Base-by-base conservation (phyloP, 164 flowering plant genomes). In the Chimonanthus praecox region DNA sequence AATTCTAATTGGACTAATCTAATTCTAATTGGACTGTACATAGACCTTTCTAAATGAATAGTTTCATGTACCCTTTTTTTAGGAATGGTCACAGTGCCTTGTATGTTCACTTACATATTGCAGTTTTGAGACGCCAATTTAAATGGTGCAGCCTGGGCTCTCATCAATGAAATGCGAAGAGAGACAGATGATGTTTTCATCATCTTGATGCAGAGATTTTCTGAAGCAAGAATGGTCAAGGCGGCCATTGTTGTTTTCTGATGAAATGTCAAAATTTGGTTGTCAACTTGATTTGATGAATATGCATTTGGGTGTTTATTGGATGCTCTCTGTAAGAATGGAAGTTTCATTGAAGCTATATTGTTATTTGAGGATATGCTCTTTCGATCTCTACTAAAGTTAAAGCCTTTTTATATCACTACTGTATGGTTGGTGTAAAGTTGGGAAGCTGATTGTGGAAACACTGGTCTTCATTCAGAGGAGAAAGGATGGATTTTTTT, bases 271-370 rank as follows among this genome's bases (percentile, higher is more conserved):
- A 0, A 89, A 86, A 73, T 92, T 86, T 69, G 98, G 98, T 9
- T 89, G 91, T 73, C 88, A 91, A 66, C 89, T 33, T 33, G 33
- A 33, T 33, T 95, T 0, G 97, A 92, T 80, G 98, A 90, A 80
- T 75, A 87, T 73, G 89, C 83, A 15, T 92, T 94, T 80, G 94
- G 97, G 58, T 92, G 94, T 79, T 82, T 92, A 80, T 81, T 94
- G 80, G 97, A 92, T 82, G 99, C 99, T 3, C 85, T 94, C 78
- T 87, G 94, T 67, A 94, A 94, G 82, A 94, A 94, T 79, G 91
- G 94, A 11, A 85, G 84, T 74, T 92, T 88, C 5, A 91, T 91
- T 71, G 98, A 94, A 78, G 99, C 99, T 5, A 92, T 97, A 8
- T 76, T 70, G 15, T n/a, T 91, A 77, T 91, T 92, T 82, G 97